These are phyloP conservation scores for Cicer pinnatifidum DNA, from an alignment of 306 rosid genomes.

Conservation along the genomic window DNA sequence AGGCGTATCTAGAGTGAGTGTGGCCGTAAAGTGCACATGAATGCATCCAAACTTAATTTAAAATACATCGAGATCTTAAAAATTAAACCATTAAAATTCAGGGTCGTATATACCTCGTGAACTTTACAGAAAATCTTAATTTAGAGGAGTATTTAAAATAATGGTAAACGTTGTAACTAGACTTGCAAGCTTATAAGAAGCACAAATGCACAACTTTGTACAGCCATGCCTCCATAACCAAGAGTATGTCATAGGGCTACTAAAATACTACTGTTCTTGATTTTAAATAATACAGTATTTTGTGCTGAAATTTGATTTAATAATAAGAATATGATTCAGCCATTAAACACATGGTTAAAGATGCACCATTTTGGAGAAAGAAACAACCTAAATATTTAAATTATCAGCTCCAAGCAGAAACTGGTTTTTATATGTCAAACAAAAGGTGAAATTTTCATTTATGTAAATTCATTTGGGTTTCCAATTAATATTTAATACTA, in stretches of 20 bases:
- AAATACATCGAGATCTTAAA: not conserved
- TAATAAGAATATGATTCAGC: not conserved
- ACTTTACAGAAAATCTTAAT: conserved; percentile 3
- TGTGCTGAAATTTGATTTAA: not conserved
- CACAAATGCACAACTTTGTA: conserved; percentile 15
- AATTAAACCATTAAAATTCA: not conserved
- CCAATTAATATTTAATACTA: conserved; percentile 26
- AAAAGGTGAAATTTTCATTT: conserved; percentile 10
- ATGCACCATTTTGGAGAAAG: conserved; percentile 15
- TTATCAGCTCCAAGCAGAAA: conserved; percentile 9
- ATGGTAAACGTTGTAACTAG: conserved; percentile 1
- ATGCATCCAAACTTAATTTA: conserved; percentile 15
- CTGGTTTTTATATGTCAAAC: not conserved
- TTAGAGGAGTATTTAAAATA: not conserved
- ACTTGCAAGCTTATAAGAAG: conserved; percentile 10
- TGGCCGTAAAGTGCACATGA: not conserved
- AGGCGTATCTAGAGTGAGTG: not conserved
- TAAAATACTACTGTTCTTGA: not conserved
- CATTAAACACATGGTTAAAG: not conserved
- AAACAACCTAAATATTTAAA: conserved; percentile 23
- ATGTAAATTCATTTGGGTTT: conserved; percentile 8
- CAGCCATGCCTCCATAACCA: not conserved
- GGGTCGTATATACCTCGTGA: not conserved
- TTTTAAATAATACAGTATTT: not conserved
- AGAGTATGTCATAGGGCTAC: not conserved